Conservation (phyloP, 176 grass and related monocot species). For the Chloris gayana region DNA sequence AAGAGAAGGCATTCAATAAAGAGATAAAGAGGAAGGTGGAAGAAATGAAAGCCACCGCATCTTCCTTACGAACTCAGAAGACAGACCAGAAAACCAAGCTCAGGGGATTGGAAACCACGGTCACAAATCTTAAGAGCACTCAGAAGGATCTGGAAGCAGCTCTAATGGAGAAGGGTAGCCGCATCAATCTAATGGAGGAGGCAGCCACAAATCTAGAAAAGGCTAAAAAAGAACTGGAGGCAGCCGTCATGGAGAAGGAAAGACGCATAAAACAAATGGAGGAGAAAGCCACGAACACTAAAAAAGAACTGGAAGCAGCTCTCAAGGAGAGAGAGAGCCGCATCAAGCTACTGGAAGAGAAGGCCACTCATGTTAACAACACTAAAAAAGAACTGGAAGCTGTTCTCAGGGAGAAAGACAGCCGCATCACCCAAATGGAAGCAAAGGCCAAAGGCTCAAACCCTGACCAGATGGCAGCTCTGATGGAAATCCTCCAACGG, state of each 20-base stretch:
- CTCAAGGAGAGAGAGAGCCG: constrained; percentile 54
- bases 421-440: constrained; percentile 56
- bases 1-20: constrained; percentile 69
- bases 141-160: constrained; percentile 72
- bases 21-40: constrained; percentile 29
- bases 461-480: constrained; percentile 47
- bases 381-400: constrained; percentile 65
- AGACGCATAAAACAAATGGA: constrained; percentile 60
- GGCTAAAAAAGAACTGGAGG: constrained; percentile 55
- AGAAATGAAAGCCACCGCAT: constrained; percentile 69
- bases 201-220: constrained; percentile 47
- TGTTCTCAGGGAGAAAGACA: constrained; percentile 58
- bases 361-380: constrained; percentile 43
- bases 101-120: constrained; percentile 49
- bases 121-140: constrained; percentile 55
- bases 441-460: constrained; percentile 34
- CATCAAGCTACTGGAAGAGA: constrained; percentile 53
- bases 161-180: constrained; percentile 58
- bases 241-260: constrained; percentile 58
- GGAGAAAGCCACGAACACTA: constrained; percentile 22
- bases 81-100: constrained; percentile 78
- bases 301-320: constrained; percentile 50
- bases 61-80: constrained; percentile 64
- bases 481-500: constrained; percentile 68
- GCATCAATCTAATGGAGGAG: constrained; percentile 51